phyloP scores from a whole-genome alignment of 768 basidiomycete species.

The Lactarius quietus region DNA sequence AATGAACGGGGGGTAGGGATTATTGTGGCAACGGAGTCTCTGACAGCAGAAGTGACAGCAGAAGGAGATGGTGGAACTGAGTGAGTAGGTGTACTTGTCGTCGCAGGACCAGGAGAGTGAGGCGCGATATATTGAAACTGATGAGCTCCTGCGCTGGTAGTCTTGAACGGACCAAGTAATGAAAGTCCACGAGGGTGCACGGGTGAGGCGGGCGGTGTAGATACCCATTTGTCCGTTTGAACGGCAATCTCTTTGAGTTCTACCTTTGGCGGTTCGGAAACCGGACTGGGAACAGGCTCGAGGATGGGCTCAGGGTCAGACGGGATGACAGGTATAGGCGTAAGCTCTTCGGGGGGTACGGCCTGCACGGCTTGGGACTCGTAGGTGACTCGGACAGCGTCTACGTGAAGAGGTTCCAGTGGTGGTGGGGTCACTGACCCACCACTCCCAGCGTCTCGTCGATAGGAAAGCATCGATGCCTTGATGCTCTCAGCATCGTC shows the following conservation, averaged over 20 bases:
- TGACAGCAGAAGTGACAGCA: constrained; percentile 44
- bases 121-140: constrained; percentile 64
- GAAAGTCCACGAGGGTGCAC: constrained; percentile 31
- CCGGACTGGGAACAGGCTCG: constrained; percentile 27
- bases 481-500: constrained; percentile 69
- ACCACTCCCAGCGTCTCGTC: constrained; percentile 20
- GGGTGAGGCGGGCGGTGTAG: constrained; percentile 36
- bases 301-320: constrained; percentile 19
- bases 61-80: constrained; percentile 40
- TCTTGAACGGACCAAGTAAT: constrained; percentile 44
- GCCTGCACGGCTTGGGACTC: constrained; percentile 46
- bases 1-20: constrained; percentile 48
- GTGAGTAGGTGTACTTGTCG: constrained; percentile 34
- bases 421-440: constrained; percentile 14
- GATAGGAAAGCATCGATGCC: constrained; percentile 46
- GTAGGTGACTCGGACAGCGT: constrained; percentile 41
- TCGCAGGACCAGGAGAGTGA: constrained; percentile 38
- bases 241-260: constrained; percentile 71
- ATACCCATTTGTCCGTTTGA: constrained; percentile 75
- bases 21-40: constrained; percentile 52
- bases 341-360: constrained; percentile 30
- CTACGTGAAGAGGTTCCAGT: constrained; percentile 16
- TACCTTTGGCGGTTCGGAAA: constrained; percentile 45
- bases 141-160: constrained; percentile 56
- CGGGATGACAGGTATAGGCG: background rate